Base-by-base conservation (phyloP, 1,284 basidiomycete species). In the Stereum hirsutum region DNA sequence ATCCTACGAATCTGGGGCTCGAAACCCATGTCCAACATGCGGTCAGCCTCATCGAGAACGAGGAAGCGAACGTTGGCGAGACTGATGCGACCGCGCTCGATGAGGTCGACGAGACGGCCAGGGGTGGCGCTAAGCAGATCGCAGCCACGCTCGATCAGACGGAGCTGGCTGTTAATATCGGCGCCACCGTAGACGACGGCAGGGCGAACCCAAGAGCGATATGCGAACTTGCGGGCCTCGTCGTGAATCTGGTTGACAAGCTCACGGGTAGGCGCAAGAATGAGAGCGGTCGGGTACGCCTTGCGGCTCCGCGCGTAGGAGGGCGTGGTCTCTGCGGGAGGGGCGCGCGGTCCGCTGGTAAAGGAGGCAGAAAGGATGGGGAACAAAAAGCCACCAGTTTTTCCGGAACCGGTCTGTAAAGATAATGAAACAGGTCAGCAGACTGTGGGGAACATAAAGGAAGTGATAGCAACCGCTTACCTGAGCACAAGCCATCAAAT, bases 21-120 rank as follows among this genome's bases (percentile, higher is more conserved):
- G 76, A 99, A 99, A 88, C 95, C 95, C 95, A 99, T 99, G 74
- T 99, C 95, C 57, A 99, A 79, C 95, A 99, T 99, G 59, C 95
- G 89, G 72, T 99, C 96, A 49, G 95, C 96, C 71, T 99, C 96
- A 59, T 99, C 96, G 46, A 99, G 86, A 27, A 99, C 96, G 43
- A 99, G 85, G 69, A 96, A 99, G 56, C 90, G 87, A 66, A 99
- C 87, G 69, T 98, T 98, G 56, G 89, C 81, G 47, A 99, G 78
- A 59, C 87, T 91, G 74, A 99, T 98, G 49, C 90, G 83, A 31
- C 95, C 95, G 58, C 96, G 89, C 69, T 99, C 95, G 54, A 99
- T 97, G 52, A 99, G 73, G 69, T 99, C 95, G 55, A 98, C 94
- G 41, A 99, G 85, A 70, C 95, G 93, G 57, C 96, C 95, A 14